These are phyloP conservation scores for Prunus fruticosa DNA, from an alignment of 306 rosid species.

Conservation along the genomic window DNA sequence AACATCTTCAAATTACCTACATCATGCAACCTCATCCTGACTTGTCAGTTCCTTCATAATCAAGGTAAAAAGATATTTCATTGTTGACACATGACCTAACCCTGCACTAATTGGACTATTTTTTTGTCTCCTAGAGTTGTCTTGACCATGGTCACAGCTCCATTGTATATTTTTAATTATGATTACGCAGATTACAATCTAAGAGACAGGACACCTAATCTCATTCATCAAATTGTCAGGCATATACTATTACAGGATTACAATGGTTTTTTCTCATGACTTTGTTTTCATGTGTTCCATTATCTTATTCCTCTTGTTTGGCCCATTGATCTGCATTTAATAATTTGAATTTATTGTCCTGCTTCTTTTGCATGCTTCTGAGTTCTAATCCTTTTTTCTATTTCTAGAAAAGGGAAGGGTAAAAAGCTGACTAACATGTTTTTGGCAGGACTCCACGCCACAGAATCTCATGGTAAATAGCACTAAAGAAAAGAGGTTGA, in stretches of 20 bases:
- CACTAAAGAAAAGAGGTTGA: constrained; percentile 1
- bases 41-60: background rate
- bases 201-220: background rate
- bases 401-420: background rate
- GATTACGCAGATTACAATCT: background rate
- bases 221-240: background rate
- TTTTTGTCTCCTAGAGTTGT: background rate
- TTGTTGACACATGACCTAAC: background rate
- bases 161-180: too few relatives aligned
- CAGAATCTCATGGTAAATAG: background rate
- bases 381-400: background rate
- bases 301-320: background rate
- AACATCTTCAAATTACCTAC: background rate
- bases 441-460: background rate
- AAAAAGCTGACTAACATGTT: background rate
- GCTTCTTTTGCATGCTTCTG: background rate
- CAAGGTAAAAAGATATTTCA: background rate
- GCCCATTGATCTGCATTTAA: background rate
- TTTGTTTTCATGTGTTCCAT: background rate
- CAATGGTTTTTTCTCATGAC: background rate
- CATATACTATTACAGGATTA: background rate
- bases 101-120: background rate
- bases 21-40: background rate
- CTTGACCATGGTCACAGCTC: background rate
- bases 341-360: too few relatives aligned